Base-by-base conservation (phyloP, 441 rosid genomes). In the Corymbia citriodora region DNA sequence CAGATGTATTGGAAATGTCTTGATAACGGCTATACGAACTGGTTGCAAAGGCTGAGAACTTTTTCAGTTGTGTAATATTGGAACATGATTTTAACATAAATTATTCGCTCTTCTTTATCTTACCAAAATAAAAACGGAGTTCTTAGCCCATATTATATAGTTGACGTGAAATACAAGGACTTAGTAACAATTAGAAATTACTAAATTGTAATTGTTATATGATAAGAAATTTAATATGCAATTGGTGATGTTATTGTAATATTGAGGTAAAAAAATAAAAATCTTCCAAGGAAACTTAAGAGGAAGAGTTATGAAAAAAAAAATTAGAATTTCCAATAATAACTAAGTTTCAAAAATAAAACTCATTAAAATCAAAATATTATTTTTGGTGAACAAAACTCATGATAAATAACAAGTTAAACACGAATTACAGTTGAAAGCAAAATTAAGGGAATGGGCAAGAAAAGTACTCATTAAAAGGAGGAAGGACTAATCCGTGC, bases 21-120 rank as follows among this genome's bases (percentile, higher is more conserved):
- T 2, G 13, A 13, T 1, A 52, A n/a, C 1, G 2, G 27, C 1
- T 6, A 2, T 70, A 70, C 4, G 45, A 70, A 70, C 4, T 1
- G 2, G 48, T 70, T 70, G 48, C 45, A 70, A 70, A 9, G 23
- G 45, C 4, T 2, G 1, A 1, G 10, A 65, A 65, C 19, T 14
- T 65, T 70, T 70, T 31, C 3, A 2, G 45, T 1, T 2, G 45
- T 6, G 25, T 33, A 19, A 70, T 31, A 33, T 33, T 31, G 8
- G 17, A 61, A 27, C 29, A 4, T 57, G 21, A 65, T 65, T 19
- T 19, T 19, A 19, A 11, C 1, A 36, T 36, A 36, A 72, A 72
- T 19, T 25, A 59, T 25, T 10, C 6, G n/a, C 10, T 18, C 3
- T 72, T 36, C 14, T 72, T 72, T 72, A 36, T 10, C 0, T 10